A percentile compares a stretch with the other conserved stretches of the same genome.
Evolutionary conservation across 2,329 filamentous ascomycete genomes (phyloP).

Genomic region (Lachnellula cervina): DNA sequence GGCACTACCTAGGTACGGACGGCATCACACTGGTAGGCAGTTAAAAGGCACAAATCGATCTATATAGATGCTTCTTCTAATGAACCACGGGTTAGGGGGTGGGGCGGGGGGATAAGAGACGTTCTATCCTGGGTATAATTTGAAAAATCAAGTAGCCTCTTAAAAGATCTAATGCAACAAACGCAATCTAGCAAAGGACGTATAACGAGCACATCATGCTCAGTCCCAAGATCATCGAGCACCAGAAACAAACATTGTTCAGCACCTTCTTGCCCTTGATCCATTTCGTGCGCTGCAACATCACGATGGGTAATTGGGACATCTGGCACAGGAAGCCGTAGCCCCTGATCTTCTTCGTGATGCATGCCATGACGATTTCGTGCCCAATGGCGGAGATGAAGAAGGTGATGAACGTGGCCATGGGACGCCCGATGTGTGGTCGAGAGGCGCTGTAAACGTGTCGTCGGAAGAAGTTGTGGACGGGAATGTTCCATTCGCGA

Average conservation of each 20-base stretch:
- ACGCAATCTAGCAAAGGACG: slow-evolving; percentile 18
- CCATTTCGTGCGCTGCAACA: slow-evolving; percentile 76
- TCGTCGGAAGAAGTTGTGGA: slow-evolving; percentile 89
- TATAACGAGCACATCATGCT: slow-evolving; percentile 47
- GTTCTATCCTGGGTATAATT: background rate
- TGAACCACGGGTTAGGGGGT: background rate
- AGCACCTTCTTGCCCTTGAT: slow-evolving; percentile 70
- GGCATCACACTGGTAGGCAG: background rate
- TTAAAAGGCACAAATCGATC: background rate
- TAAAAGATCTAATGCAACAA: background rate
- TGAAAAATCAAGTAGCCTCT: background rate
- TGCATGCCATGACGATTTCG: slow-evolving; percentile 95
- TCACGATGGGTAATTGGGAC: slow-evolving; percentile 93
- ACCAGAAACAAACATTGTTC: slow-evolving; percentile 90
- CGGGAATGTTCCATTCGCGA: slow-evolving; percentile 95
- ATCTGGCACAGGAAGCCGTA: slow-evolving; percentile 96
- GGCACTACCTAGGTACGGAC: background rate
- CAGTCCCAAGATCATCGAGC: slow-evolving; percentile 81
- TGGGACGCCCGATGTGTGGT: slow-evolving; percentile 66
- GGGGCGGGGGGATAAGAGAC: background rate
- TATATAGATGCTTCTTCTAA: background rate
- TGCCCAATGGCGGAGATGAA: slow-evolving; percentile 84
- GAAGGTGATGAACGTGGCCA: slow-evolving; percentile 87
- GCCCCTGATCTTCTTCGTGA: slow-evolving; percentile 91
- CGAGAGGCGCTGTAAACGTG: slow-evolving; percentile 88